Evolutionary conservation across 169 alveolate genomes (phyloP), one percentile per base, ranked within the genome.

Genomic region (Fabrea salina): DNA sequence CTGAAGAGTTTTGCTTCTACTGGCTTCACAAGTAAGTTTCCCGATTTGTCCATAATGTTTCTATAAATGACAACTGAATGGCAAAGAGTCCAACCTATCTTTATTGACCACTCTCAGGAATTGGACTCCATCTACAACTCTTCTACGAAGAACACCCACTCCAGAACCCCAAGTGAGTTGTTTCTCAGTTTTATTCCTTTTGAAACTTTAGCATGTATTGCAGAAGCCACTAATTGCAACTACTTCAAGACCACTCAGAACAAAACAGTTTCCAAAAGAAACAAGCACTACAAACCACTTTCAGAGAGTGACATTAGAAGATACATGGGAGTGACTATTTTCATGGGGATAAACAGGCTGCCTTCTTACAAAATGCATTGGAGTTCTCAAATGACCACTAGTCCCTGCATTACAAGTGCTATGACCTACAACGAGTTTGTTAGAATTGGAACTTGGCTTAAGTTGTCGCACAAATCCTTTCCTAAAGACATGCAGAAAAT

Each of bases 1-100:
- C 89, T 71, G 6, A 79, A 75, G 1, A 88, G 80, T 25, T 70
- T 72, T 3, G 89, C 93, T 2, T 59, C 40, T 32, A 51, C 27
- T 2, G 90, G 90, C 40, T 70, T 66, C 22, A 85, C 50, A 5
- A 75, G 54, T 32, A 85, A 49, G 16, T 51, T 80, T 33, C 82
- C 86, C 16, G 53, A 44, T 11, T 44, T 44, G 11, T 44, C 22
- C 53, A 44, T 44, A 44, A n/a, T n/a, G n/a, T n/a, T n/a, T n/a
- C n/a, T n/a, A n/a, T n/a, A n/a, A n/a, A n/a, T n/a, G n/a, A n/a
- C n/a, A n/a, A n/a, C n/a, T n/a, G n/a, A n/a, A n/a, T n/a, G n/a
- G n/a, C n/a, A n/a, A n/a, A n/a, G n/a, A n/a, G n/a, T n/a, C n/a
- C n/a, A n/a, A n/a, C n/a, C n/a, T n/a, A n/a, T n/a, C n/a, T n/a